Conservation (phyloP, 2,329 filamentous ascomycete genomes). For the Neofusicoccum sp. region DNA sequence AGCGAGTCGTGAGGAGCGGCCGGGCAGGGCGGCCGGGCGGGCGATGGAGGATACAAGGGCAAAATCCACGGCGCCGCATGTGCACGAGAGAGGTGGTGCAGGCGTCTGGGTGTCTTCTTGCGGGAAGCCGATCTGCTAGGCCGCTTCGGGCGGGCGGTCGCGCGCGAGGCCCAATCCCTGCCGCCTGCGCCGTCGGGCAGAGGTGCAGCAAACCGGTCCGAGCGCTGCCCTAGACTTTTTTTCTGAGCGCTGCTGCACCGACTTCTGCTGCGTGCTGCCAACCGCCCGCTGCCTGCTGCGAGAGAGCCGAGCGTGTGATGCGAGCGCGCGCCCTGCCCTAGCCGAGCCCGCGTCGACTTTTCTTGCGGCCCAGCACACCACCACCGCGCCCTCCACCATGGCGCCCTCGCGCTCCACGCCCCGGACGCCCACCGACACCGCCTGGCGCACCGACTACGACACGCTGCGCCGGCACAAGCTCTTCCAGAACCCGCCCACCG, state of each 20-base stretch:
- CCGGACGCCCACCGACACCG: slow-evolving; percentile 47
- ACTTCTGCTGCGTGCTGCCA: not conserved
- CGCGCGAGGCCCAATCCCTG: not conserved
- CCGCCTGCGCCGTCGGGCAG: not conserved
- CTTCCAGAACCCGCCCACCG: slow-evolving; percentile 84
- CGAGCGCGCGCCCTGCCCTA: not conserved
- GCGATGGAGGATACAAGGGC: slow-evolving; percentile 18
- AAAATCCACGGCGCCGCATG: slow-evolving; percentile 19
- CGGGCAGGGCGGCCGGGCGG: slow-evolving; percentile 12
- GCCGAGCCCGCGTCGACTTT: not conserved
- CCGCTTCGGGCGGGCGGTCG: slow-evolving; percentile 10
- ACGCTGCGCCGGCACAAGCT: slow-evolving; percentile 84
- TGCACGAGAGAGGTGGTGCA: slow-evolving; percentile 19
- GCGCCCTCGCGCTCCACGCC: slow-evolving; percentile 25
- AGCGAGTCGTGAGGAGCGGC: slow-evolving; percentile 13
- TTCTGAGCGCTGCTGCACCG: not conserved
- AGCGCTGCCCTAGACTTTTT: slow-evolving; percentile 11
- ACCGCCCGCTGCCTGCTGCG: not conserved
- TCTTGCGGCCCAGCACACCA: not conserved
- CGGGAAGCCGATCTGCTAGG: slow-evolving; percentile 15
- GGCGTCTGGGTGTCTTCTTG: slow-evolving; percentile 16
- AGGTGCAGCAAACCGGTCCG: slow-evolving; percentile 9
- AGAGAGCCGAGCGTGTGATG: not conserved
- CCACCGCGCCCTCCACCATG: slow-evolving; percentile 1
- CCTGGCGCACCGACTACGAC: slow-evolving; percentile 86